phyloP scores from a whole-genome alignment of 2,329 filamentous ascomycete genomes.

The Monosporascus sp. region DNA sequence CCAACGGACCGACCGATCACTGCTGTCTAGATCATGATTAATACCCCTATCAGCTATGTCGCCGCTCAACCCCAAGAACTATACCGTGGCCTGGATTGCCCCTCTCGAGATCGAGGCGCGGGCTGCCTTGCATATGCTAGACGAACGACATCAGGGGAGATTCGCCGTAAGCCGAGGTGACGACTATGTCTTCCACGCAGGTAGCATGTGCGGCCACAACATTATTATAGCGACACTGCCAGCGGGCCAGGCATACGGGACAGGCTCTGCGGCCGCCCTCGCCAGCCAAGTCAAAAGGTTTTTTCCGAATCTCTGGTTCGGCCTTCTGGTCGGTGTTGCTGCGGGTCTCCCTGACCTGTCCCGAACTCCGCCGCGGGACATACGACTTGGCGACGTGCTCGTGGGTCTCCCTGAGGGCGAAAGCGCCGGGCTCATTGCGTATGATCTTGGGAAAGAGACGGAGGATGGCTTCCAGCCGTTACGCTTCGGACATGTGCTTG shows the following conservation, averaged over 20 bases:
- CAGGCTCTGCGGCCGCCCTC: conserved; percentile 26
- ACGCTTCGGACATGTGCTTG: conserved; percentile 17
- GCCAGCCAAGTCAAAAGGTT: conserved; percentile 28
- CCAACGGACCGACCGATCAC: too few species aligned
- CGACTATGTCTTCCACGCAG: conserved; percentile 31
- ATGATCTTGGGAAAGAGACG: conserved; percentile 29
- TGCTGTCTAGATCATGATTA: too few species aligned
- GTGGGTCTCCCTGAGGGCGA: conserved; percentile 22
- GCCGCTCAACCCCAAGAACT: conserved; percentile 12
- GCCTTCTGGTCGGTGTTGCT: conserved; percentile 31
- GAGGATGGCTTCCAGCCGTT: conserved; percentile 21
- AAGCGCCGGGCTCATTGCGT: conserved; percentile 24
- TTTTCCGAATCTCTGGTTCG: conserved; percentile 32
- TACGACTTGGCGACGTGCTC: conserved; percentile 32
- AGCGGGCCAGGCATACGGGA: conserved; percentile 29
- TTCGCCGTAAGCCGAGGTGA: conserved; percentile 27
- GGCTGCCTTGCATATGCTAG: conserved; percentile 29
- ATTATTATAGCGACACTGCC: conserved; percentile 30
- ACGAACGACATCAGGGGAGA: conserved; percentile 24
- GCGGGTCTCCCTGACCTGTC: conserved; percentile 27
- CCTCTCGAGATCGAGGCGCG: conserved; percentile 31
- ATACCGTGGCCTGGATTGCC: conserved; percentile 33
- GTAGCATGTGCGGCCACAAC: conserved; percentile 31
- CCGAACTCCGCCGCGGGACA: conserved; percentile 22
- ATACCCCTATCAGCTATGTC: background rate